Percentiles rank a stretch among this genome's conserved stretches.
Conservation (phyloP, 768 basidiomycete species). For the Naganishia antarctica region DNA sequence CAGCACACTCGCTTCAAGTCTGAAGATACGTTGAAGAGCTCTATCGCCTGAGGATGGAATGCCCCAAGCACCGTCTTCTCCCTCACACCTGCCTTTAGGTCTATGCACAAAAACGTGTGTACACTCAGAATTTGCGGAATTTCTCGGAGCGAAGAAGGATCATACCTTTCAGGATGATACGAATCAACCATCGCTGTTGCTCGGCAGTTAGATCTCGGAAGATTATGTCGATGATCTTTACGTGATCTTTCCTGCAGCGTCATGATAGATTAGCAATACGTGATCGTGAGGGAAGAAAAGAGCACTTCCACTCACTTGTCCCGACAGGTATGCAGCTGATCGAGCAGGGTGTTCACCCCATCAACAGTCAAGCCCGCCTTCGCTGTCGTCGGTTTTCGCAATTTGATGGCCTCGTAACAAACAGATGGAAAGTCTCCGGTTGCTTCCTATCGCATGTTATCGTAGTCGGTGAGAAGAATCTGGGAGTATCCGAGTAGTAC, state of each 20-base stretch:
- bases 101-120: constrained; percentile 51
- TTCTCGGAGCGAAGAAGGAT: not conserved
- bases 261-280: too few species aligned
- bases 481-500: too few species aligned
- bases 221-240: constrained; percentile 67
- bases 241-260: constrained; percentile 62
- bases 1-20: constrained; percentile 90
- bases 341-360: constrained; percentile 73
- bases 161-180: constrained; percentile 87
- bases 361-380: constrained; percentile 70
- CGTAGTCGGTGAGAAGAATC: too few species aligned
- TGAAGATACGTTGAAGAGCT: constrained; percentile 92
- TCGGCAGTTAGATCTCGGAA: constrained; percentile 63
- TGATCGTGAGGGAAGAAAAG: too few species aligned
- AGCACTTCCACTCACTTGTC: constrained; percentile 58
- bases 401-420: constrained; percentile 76
- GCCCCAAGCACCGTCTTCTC: constrained; percentile 87
- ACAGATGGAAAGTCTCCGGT: constrained; percentile 80
- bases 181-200: constrained; percentile 93
- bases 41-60: constrained; percentile 90
- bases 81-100: constrained; percentile 85
- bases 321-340: constrained; percentile 68
- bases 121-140: not conserved
- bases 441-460: constrained; percentile 28
- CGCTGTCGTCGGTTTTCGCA: constrained; percentile 63